These are phyloP conservation scores for Boletus subcaerulescens DNA, from an alignment of 768 basidiomycete genomes.

Conservation along the genomic window DNA sequence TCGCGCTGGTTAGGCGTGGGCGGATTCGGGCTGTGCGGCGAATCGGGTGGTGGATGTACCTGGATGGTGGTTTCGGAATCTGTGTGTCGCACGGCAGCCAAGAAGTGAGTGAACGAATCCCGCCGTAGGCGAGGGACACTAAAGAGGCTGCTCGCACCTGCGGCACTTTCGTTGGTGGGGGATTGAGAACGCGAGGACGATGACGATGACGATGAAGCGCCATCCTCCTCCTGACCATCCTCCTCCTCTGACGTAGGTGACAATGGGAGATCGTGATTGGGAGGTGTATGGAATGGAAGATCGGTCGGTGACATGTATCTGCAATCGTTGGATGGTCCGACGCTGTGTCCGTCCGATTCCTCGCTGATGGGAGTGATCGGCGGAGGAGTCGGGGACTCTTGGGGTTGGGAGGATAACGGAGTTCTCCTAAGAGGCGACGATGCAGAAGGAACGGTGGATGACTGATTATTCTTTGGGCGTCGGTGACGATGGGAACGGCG, in stretches of 20 bases:
- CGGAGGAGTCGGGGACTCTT: slow-evolving; percentile 53
- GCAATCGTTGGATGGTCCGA: slow-evolving; percentile 49
- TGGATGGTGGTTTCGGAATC: slow-evolving; percentile 67
- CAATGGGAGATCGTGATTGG: slow-evolving; percentile 46
- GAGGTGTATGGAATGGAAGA: slow-evolving; percentile 55
- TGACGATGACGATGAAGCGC: slow-evolving; percentile 24
- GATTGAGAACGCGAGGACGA: slow-evolving; percentile 56
- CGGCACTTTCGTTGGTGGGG: slow-evolving; percentile 47
- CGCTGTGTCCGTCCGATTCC: slow-evolving; percentile 46
- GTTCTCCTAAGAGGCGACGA: slow-evolving; percentile 68
- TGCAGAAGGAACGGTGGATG: slow-evolving; percentile 38
- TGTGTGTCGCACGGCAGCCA: slow-evolving; percentile 55
- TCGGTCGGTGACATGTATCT: slow-evolving; percentile 65
- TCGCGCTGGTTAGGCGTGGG: slow-evolving; percentile 84
- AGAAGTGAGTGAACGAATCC: slow-evolving; percentile 66
- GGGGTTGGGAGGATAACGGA: slow-evolving; percentile 38
- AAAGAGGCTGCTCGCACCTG: slow-evolving; percentile 86
- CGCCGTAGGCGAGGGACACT: slow-evolving; percentile 65
- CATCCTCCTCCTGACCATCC: slow-evolving; percentile 23
- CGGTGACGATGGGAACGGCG: slow-evolving; percentile 59
- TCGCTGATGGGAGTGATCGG: slow-evolving; percentile 82
- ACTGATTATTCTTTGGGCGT: slow-evolving; percentile 45
- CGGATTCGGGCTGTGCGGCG: slow-evolving; percentile 73
- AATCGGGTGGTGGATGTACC: slow-evolving; percentile 77
- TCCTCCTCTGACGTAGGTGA: slow-evolving; percentile 31